phyloP scores from a whole-genome alignment of 2,329 filamentous ascomycete species.

The Gyromitra esculenta region DNA sequence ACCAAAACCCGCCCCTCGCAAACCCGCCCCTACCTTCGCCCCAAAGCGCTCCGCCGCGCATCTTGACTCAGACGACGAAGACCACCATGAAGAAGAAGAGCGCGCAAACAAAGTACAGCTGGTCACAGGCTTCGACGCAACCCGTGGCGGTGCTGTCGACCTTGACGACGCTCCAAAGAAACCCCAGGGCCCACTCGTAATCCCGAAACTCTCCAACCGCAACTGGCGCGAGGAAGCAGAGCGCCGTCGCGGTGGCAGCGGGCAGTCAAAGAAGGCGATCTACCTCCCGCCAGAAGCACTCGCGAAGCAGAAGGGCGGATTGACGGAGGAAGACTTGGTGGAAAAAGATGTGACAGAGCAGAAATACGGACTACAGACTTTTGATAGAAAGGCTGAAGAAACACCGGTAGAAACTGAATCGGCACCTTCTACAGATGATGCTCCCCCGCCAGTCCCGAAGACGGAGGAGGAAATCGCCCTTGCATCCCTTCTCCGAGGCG shows the following conservation, averaged over 20 bases:
- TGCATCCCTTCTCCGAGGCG: slow-evolving; percentile 71
- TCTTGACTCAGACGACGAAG: slow-evolving; percentile 55
- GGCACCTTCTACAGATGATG: not conserved
- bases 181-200: slow-evolving; percentile 66
- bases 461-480: slow-evolving; percentile 73
- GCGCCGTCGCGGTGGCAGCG: slow-evolving; percentile 63
- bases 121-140: slow-evolving; percentile 55
- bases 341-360: slow-evolving; percentile 49
- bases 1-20: slow-evolving; percentile 33
- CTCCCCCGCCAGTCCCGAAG: slow-evolving; percentile 59
- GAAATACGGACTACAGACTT: slow-evolving; percentile 49
- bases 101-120: slow-evolving; percentile 55
- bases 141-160: slow-evolving; percentile 51
- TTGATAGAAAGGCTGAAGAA: slow-evolving; percentile 12
- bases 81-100: slow-evolving; percentile 49
- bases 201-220: slow-evolving; percentile 68
- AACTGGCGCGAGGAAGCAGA: slow-evolving; percentile 70
- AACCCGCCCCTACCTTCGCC: slow-evolving; percentile 40
- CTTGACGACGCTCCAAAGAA: slow-evolving; percentile 56
- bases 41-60: slow-evolving; percentile 56
- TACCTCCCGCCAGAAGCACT: slow-evolving; percentile 56
- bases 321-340: slow-evolving; percentile 56
- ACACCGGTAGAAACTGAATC: not conserved
- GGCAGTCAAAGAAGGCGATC: slow-evolving; percentile 62
- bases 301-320: slow-evolving; percentile 55